Conservation (phyloP, 192 early-diverging fungal species). For the Linnemannia hyalina region DNA sequence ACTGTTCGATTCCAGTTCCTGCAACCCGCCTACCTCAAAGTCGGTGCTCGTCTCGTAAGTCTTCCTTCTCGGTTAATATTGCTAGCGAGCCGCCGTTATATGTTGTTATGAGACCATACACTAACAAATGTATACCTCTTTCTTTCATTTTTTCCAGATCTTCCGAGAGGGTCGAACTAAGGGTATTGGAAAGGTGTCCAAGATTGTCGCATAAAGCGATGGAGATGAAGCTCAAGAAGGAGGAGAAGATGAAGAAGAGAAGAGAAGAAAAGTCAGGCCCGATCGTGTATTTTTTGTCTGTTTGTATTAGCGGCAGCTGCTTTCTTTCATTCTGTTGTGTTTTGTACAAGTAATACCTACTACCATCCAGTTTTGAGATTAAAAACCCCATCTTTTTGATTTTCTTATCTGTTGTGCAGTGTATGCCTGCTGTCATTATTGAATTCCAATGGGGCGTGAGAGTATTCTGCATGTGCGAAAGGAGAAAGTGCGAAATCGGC, state of each 20-base stretch:
- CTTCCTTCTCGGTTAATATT: not conserved
- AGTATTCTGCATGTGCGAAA: not conserved
- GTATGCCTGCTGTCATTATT: not conserved
- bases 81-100: too few species aligned
- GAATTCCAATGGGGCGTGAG: not conserved
- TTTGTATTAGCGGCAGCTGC: not conserved
- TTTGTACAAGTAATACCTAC: not conserved
- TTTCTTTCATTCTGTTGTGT: conserved; percentile 3
- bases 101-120: not conserved
- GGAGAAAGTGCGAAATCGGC: not conserved
- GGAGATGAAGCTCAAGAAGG: not conserved
- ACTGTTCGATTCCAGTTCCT: conserved; percentile 78
- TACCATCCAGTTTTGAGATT: not conserved
- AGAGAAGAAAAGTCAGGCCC: not conserved
- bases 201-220: conserved; percentile 53
- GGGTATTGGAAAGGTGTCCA: conserved; percentile 88
- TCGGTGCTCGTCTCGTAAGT: conserved; percentile 69
- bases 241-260: not conserved
- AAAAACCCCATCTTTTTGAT: not conserved
- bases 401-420: too few species aligned
- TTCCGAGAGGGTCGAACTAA: conserved; percentile 90
- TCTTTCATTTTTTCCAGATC: conserved; percentile 50
- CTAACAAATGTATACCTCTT: not conserved
- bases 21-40: conserved; percentile 77
- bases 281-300: not conserved